Evolutionary conservation across 495 filamentous ascomycete genomes (phyloP).

Genomic region (Aspergillus conjunctus): DNA sequence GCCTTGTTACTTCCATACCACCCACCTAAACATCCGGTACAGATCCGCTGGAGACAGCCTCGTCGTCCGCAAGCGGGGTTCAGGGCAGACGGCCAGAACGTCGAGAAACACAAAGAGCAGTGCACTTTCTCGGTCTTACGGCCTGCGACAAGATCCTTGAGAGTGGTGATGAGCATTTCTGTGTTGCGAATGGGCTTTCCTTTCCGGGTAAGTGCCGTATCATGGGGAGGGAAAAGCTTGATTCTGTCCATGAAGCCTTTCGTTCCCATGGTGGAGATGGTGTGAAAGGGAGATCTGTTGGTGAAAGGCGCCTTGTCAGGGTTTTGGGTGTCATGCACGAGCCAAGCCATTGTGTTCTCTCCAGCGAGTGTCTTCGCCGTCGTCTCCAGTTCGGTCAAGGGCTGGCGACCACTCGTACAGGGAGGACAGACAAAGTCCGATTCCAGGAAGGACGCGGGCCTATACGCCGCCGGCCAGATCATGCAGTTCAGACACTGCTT

Average conservation of each 20-base stretch:
- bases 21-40: conserved; percentile 24
- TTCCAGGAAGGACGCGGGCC: conserved; percentile 28
- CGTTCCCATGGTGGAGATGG: conserved; percentile 33
- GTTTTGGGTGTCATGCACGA: conserved; percentile 36
- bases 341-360: conserved; percentile 43
- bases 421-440: conserved; percentile 38
- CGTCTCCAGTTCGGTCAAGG: conserved; percentile 34
- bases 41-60: conserved; percentile 31
- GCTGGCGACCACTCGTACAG: conserved; percentile 34
- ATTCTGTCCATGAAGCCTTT: conserved; percentile 36
- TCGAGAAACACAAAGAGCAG: conserved; percentile 46
- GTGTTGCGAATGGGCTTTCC: conserved; percentile 47
- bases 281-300: conserved; percentile 41
- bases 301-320: conserved; percentile 36
- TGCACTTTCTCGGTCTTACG: conserved; percentile 33
- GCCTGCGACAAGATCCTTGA: conserved; percentile 35
- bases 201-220: conserved; percentile 23
- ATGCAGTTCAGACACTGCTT: conserved; percentile 42
- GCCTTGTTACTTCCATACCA: conserved; percentile 32
- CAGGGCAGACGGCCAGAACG: conserved; percentile 26
- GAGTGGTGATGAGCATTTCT: conserved; percentile 28
- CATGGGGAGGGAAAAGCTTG: conserved; percentile 33
- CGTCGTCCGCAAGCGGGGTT: conserved; percentile 30
- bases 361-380: conserved; percentile 29
- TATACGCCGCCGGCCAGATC: conserved; percentile 44